Evolutionary conservation across 257 asterid species (phyloP).

Genomic region (Euphrasia confusa): DNA sequence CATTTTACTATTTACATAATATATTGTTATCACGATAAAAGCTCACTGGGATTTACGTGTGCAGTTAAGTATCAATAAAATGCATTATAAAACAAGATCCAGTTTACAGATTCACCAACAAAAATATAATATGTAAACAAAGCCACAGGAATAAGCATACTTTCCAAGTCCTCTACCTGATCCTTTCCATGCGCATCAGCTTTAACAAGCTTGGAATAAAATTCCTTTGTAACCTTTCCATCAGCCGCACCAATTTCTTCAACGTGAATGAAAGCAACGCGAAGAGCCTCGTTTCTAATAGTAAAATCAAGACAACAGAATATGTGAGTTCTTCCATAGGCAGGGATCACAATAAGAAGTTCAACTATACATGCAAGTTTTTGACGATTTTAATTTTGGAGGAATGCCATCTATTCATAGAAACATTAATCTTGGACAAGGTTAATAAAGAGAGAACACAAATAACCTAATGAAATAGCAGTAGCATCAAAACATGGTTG

Average conservation of each 20-base stretch:
- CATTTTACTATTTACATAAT: neutral
- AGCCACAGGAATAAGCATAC: conserved; percentile 13
- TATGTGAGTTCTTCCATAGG: conserved; percentile 20
- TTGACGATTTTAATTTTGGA: neutral
- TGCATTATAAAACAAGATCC: conserved; percentile 1
- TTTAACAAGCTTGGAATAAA: conserved; percentile 82
- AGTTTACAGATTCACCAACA: conserved; percentile 10
- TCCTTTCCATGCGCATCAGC: conserved; percentile 94
- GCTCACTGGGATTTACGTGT: neutral
- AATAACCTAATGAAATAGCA: conserved; percentile 9
- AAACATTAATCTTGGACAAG: neutral
- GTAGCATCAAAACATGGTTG: neutral
- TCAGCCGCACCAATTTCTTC: conserved; percentile 63
- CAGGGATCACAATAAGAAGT: conserved; percentile 12
- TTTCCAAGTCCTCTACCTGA: conserved; percentile 50
- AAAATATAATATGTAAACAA: conserved; percentile 7
- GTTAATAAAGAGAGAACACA: conserved; percentile 15
- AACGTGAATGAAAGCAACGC: conserved; percentile 92
- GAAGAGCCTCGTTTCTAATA: conserved; percentile 91
- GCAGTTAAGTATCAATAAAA: neutral
- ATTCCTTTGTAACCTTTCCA: conserved; percentile 61
- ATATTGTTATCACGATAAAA: neutral
- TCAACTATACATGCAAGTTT: neutral
- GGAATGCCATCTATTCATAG: conserved; percentile 11
- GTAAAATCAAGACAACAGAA: conserved; percentile 14